phyloP scores from a whole-genome alignment of 179 eudicot species.

The Spinacia oleracea region DNA sequence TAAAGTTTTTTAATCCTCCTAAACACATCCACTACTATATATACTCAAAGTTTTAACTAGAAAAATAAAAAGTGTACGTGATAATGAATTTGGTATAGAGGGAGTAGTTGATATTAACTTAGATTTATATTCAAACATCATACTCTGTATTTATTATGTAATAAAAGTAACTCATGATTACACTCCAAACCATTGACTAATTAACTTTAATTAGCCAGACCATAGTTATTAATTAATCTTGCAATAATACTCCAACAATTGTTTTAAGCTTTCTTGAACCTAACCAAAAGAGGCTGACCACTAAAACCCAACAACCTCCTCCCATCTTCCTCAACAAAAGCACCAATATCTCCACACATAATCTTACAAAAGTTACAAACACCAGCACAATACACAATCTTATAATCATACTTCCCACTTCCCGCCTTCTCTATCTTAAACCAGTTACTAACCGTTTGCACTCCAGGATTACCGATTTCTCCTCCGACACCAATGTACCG shows the following conservation, averaged over 20 bases:
- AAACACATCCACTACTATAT: too few relatives aligned
- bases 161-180: too few relatives aligned
- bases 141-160: too few relatives aligned
- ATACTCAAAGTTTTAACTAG: too few relatives aligned
- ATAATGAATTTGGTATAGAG: too few relatives aligned
- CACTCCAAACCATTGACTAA: too few relatives aligned
- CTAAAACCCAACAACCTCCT: slow-evolving; percentile 31
- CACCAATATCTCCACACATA: slow-evolving; percentile 40
- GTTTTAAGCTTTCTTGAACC: slow-evolving; percentile 36
- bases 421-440: slow-evolving; percentile 40
- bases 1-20: too few relatives aligned
- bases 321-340: slow-evolving; percentile 24
- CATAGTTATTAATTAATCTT: too few relatives aligned
- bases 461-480: slow-evolving; percentile 35
- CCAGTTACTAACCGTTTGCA: slow-evolving; percentile 36
- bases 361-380: slow-evolving; percentile 39
- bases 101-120: too few relatives aligned
- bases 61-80: too few relatives aligned
- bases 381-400: slow-evolving; percentile 40
- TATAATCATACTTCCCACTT: slow-evolving; percentile 24
- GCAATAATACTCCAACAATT: not conserved
- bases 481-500: slow-evolving; percentile 37
- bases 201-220: too few relatives aligned
- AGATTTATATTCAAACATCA: too few relatives aligned
- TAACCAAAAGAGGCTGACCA: slow-evolving; percentile 37